A percentile compares a stretch with the other conserved stretches of the same genome.
These are phyloP conservation scores for Kodamaea laetipori DNA, from an alignment of 805 yeast genomes.

Conservation along the genomic window DNA sequence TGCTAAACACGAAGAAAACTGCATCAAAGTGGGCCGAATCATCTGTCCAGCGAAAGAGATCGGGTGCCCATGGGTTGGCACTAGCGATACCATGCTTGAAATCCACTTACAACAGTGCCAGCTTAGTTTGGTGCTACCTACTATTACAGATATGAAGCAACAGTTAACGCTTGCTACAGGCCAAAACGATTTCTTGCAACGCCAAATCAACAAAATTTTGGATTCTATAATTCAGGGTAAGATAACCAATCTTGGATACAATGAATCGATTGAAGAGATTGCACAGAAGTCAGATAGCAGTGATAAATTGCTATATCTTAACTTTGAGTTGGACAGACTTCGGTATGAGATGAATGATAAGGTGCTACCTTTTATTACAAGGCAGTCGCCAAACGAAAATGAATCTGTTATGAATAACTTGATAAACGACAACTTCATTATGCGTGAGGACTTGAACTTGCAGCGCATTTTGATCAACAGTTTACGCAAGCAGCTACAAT, in stretches of 20 bases:
- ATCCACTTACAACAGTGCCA: conserved; percentile 38
- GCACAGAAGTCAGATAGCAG: conserved; percentile 28
- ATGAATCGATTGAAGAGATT: conserved; percentile 50
- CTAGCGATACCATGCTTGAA: conserved; percentile 37
- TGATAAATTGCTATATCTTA: conserved; percentile 33
- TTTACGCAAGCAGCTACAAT: conserved; percentile 53
- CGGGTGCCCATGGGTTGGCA: conserved; percentile 54
- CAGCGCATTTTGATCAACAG: conserved; percentile 49
- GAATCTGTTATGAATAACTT: conserved; percentile 29
- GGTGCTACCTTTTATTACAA: conserved; percentile 35
- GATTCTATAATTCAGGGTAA: conserved; percentile 52
- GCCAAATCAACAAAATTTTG: conserved; percentile 47
- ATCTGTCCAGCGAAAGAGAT: conserved; percentile 49
- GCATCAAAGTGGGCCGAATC: conserved; percentile 40
- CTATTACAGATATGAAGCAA: conserved; percentile 22
- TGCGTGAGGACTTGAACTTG: conserved; percentile 49
- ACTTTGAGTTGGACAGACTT: conserved; percentile 47
- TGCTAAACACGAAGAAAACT: conserved; percentile 43
- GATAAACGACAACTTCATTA: conserved; percentile 38
- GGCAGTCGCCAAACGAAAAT: conserved; percentile 26
- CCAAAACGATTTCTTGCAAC: conserved; percentile 44
- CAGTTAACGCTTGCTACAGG: conserved; percentile 28
- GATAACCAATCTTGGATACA: conserved; percentile 51
- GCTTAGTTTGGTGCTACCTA: conserved; percentile 32
- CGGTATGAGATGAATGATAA: conserved; percentile 45